phyloP scores from a whole-genome alignment of 2,329 filamentous ascomycete genomes.

The Zalaria sp. region DNA sequence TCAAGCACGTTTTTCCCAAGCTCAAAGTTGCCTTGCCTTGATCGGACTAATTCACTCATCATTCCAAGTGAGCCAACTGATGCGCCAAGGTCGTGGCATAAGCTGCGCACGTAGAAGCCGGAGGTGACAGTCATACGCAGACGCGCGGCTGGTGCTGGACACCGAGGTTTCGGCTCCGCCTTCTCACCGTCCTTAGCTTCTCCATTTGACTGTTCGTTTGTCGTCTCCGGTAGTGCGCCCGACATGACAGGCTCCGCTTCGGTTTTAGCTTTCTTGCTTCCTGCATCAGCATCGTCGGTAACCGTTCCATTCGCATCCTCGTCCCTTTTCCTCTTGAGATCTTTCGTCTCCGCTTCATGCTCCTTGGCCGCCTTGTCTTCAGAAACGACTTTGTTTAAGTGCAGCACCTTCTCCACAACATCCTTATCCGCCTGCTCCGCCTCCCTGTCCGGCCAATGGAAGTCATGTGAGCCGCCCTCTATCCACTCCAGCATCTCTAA shows the following conservation, averaged over 20 bases:
- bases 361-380: slow-evolving; percentile 11
- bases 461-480: slow-evolving; percentile 67
- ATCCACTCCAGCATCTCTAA: slow-evolving; percentile 72
- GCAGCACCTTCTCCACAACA: slow-evolving; percentile 54
- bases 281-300: slow-evolving; percentile 2
- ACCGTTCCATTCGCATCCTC: slow-evolving; percentile 8
- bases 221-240: background rate
- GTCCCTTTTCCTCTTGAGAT: slow-evolving; percentile 17
- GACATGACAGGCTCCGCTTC: slow-evolving; percentile 7
- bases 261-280: slow-evolving; percentile 24
- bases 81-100: slow-evolving; percentile 81
- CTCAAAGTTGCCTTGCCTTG: slow-evolving; percentile 67
- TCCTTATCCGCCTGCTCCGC: slow-evolving; percentile 61
- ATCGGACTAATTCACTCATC: slow-evolving; percentile 74
- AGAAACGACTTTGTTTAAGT: slow-evolving; percentile 17
- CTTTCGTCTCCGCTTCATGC: slow-evolving; percentile 6
- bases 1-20: slow-evolving; percentile 64
- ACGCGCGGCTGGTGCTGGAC: slow-evolving; percentile 55
- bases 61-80: slow-evolving; percentile 69
- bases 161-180: slow-evolving; percentile 7
- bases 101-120: slow-evolving; percentile 89
- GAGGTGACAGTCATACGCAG: slow-evolving; percentile 88
- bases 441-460: slow-evolving; percentile 67
- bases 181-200: background rate
- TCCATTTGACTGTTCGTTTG: slow-evolving; percentile 2